These are phyloP conservation scores for Trametes pubescens DNA, from an alignment of 1,284 basidiomycete species.

Conservation along the genomic window DNA sequence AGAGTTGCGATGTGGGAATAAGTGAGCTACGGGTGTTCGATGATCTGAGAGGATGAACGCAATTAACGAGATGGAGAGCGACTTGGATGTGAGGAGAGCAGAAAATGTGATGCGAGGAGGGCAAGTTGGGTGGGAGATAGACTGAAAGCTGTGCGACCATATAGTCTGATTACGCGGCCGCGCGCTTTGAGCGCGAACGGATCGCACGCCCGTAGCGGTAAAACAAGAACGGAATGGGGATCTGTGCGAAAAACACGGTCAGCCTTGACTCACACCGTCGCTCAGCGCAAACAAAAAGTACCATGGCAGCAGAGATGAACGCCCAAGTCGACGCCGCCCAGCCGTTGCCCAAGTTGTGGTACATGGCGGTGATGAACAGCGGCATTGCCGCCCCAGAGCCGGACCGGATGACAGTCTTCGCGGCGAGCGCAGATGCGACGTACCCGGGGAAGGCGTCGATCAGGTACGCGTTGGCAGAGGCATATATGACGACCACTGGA, in stretches of 20 bases:
- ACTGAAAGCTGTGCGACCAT: neutral
- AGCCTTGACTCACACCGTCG: conserved; percentile 44
- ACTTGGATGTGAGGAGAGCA: too few relatives aligned
- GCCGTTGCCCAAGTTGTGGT: conserved; percentile 56
- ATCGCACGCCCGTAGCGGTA: conserved; percentile 35
- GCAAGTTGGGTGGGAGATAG: neutral
- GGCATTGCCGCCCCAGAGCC: conserved; percentile 75
- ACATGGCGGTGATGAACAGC: conserved; percentile 65
- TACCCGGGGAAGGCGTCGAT: conserved; percentile 71
- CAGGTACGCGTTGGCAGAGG: conserved; percentile 56
- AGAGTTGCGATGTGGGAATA: too few relatives aligned
- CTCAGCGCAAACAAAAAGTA: conserved; percentile 42
- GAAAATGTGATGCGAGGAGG: too few relatives aligned
- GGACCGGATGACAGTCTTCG: conserved; percentile 74
- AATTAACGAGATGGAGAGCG: too few relatives aligned
- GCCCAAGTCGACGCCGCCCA: conserved; percentile 56
- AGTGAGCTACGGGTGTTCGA: too few relatives aligned
- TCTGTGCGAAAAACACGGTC: conserved; percentile 32
- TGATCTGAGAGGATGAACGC: too few relatives aligned
- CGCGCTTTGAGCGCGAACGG: conserved; percentile 37
- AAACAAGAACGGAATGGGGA: conserved; percentile 38
- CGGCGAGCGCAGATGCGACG: conserved; percentile 76
- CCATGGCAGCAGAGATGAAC: conserved; percentile 51
- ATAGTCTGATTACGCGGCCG: conserved; percentile 26
- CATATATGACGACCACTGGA: conserved; percentile 39